Conservation (phyloP, 2,329 filamentous ascomycete genomes). For the Apiospora rasikravindrae region DNA sequence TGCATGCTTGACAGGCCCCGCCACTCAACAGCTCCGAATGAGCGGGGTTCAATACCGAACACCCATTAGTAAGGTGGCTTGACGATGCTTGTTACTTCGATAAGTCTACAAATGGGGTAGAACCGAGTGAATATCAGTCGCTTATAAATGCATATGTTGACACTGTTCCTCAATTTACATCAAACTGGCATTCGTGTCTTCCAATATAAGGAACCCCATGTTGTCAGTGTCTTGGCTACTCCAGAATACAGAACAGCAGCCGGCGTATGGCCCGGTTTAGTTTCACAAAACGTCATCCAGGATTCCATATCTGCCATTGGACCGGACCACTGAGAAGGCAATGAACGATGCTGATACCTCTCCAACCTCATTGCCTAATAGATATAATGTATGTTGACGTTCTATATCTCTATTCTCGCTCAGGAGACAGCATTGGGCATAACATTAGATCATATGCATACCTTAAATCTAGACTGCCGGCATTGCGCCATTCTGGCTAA, state of each 20-base stretch:
- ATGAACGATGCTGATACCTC: no score
- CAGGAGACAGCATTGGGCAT: no score
- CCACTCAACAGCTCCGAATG: slow-evolving; percentile 7
- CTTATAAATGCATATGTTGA: no score
- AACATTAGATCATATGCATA: no score
- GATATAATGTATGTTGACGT: no score
- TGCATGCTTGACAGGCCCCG: background rate
- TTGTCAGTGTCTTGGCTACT: background rate
- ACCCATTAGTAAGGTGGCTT: background rate
- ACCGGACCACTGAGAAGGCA: background rate
- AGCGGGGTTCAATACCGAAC: background rate
- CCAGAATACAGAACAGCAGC: background rate
- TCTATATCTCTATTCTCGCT: no score
- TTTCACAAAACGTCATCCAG: background rate
- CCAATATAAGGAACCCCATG: background rate
- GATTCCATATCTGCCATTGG: background rate
- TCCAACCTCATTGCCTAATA: no score
- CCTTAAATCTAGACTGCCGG: background rate
- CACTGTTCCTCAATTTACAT: no score
- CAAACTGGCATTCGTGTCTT: background rate
- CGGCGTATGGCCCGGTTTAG: background rate
- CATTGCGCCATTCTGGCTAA: background rate
- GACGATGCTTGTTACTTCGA: background rate
- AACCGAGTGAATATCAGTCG: no score
- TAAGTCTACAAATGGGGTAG: background rate